These are phyloP conservation scores for Tuber microsphaerosporum DNA, from an alignment of 495 filamentous ascomycete species.

Conservation along the genomic window DNA sequence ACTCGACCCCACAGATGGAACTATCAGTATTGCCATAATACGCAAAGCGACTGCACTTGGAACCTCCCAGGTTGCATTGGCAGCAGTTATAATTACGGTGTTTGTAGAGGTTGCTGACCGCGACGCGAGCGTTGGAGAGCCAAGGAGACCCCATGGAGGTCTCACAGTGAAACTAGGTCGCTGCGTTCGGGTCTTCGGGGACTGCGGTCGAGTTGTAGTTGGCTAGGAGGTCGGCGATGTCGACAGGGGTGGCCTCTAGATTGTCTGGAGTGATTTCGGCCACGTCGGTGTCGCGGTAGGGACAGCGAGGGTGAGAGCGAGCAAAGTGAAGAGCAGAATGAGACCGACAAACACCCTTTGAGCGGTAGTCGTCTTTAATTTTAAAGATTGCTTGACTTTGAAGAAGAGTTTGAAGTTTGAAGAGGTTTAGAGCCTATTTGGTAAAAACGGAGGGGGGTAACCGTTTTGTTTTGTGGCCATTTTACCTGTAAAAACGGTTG, in stretches of 20 bases:
- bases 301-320: not conserved
- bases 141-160: not conserved
- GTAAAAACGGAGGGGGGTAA: too few species aligned
- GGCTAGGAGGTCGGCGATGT: not conserved
- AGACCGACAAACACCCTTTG: not conserved
- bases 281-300: not conserved
- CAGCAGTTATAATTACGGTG: not conserved
- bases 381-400: not conserved
- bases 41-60: not conserved
- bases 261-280: not conserved
- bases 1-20: not conserved
- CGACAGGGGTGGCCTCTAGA: not conserved
- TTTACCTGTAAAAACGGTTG: too few species aligned
- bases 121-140: not conserved
- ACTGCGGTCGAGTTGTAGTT: not conserved
- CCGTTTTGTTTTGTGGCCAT: too few species aligned
- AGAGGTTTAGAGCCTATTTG: too few species aligned
- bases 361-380: not conserved
- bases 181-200: not conserved
- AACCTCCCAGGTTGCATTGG: not conserved
- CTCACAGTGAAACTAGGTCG: not conserved
- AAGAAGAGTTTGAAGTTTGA: not conserved
- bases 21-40: not conserved
- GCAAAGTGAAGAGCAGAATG: not conserved
- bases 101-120: not conserved